Base-by-base conservation (phyloP, 768 basidiomycete genomes). In the Mycena epipterygia region DNA sequence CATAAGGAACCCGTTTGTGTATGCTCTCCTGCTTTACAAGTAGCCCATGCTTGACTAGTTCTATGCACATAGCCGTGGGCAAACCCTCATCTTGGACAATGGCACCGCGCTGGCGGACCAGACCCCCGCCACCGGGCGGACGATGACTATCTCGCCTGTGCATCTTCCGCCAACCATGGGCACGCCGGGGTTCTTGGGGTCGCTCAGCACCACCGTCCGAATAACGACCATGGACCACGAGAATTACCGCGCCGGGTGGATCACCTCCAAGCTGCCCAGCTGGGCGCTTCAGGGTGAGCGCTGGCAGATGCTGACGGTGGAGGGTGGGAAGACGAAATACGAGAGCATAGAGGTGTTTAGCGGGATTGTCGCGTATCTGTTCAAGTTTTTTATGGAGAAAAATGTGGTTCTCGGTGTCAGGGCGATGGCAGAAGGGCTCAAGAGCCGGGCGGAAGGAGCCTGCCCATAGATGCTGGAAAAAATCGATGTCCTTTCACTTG, bases 281-380 rank as follows among this genome's bases (percentile, higher is more conserved):
- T 71, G 70, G 70, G 53, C 39, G 29, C 30, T 71, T 12, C 35
- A 27, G 2, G 59, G 59, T 12, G 87, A 89, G 67, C 84, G 93
- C 17, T 93, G 91, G 91, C 92, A 94, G 78, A 82, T 82, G 65
- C 76, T 94, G 60, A 86, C 81, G 33, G 52, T 61, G 8, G 87
- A 83, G 44, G 53, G 37, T 39, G 86, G 87, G 73, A 81, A 82
- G 72, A 92, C 91, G 30, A 85, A 83, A 55, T 94, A 94, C 70
- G 91, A 93, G 78, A 88, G 87, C 7, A 78, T 85, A 11, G 90
- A 91, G 75, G 89, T 88, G 32, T 93, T 92, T 59, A 77, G 79
- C 21, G 91, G 91, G 0, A 21, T 86, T 2, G 61, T 88, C 14
- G 91, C 90, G 41, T 89, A 91, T 73, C 1, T 89, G 13, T 78